Evolutionary conservation across 2,329 filamentous ascomycete genomes (phyloP).

Genomic region (Colletotrichum shisoi): DNA sequence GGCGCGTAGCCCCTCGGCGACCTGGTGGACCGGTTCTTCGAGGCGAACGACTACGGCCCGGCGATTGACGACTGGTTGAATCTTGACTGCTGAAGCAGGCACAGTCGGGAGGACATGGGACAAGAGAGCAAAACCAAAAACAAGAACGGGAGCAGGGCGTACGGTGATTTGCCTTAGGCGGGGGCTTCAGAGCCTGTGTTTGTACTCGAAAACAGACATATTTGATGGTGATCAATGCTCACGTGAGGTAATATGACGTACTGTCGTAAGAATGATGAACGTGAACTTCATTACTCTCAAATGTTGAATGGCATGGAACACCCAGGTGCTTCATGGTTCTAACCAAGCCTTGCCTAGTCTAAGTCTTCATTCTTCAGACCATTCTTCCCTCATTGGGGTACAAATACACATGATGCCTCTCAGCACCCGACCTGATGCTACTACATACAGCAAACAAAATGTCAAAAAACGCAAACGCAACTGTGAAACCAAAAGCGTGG

Average conservation of each 20-base stretch:
- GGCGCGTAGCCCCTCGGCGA: conserved; percentile 40
- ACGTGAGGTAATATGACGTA: no score
- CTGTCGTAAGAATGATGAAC: no score
- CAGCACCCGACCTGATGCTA: background rate
- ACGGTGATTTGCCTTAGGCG: no score
- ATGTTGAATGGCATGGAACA: no score
- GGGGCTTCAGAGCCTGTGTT: no score
- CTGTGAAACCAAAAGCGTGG: background rate
- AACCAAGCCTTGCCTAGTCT: background rate
- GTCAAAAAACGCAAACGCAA: background rate
- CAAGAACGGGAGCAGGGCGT: background rate
- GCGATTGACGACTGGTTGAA: conserved; percentile 50
- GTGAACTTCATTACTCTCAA: no score
- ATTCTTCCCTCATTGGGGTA: background rate
- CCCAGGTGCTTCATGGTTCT: background rate
- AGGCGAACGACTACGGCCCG: conserved; percentile 48
- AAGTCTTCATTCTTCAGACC: background rate
- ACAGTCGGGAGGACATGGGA: no score
- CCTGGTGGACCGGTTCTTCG: conserved; percentile 46
- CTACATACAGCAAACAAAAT: background rate
- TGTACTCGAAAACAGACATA: no score
- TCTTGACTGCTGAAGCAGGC: background rate
- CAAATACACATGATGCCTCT: conserved; percentile 4
- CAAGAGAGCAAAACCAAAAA: background rate
- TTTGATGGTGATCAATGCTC: no score